A percentile compares a stretch with the other conserved stretches of the same genome.
Evolutionary conservation across 345 rosid genomes (phyloP).

Genomic region (Acer yangbiense): DNA sequence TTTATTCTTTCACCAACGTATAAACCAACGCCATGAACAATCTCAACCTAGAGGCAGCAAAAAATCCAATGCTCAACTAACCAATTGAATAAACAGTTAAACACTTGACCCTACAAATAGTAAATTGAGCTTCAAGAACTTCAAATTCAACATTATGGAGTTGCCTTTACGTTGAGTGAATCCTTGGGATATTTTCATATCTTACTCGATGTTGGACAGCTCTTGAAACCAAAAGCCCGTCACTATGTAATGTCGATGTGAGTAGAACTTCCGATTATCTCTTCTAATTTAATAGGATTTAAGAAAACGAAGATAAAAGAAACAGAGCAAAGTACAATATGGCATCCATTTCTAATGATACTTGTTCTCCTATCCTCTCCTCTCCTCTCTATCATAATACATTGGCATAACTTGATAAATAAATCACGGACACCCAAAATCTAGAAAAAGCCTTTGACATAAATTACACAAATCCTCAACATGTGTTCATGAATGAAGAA

Average conservation of each 20-base stretch:
- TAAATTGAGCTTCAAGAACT: slow-evolving; percentile 6
- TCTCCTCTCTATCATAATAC: not conserved
- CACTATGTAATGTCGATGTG: not conserved
- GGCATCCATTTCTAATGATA: not conserved
- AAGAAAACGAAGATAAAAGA: not conserved
- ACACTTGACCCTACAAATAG: not conserved
- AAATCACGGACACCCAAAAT: not conserved
- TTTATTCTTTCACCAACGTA: not conserved
- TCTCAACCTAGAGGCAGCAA: not conserved
- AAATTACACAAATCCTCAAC: slow-evolving; percentile 8
- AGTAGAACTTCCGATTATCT: not conserved
- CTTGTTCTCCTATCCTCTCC: slow-evolving; percentile 7
- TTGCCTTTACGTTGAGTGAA: slow-evolving; percentile 2
- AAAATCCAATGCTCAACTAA: not conserved
- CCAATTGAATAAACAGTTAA: not conserved
- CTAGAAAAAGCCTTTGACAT: not conserved
- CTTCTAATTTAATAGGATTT: not conserved
- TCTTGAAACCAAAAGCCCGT: not conserved
- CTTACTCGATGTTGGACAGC: not conserved
- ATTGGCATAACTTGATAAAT: not conserved
- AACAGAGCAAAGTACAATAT: not conserved
- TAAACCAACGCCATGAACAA: not conserved
- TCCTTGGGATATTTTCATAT: not conserved
- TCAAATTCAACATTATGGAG: not conserved
- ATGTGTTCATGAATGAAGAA: not conserved